phyloP scores from a whole-genome alignment of 176 grass and related monocot species.

The Cenchrus americanus region DNA sequence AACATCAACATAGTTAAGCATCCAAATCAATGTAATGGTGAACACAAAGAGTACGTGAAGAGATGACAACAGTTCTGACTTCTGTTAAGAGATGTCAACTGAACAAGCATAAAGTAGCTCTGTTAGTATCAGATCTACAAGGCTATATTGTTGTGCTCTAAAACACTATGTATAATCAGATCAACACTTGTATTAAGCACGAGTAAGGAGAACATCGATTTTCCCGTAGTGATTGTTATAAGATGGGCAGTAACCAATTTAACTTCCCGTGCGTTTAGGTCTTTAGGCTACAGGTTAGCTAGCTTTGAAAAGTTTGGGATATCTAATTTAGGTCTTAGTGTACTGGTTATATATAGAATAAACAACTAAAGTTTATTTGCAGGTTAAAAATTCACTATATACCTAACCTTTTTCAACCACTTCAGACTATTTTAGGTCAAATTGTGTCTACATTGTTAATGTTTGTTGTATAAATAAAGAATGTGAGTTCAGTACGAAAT shows the following conservation, averaged over 20 bases:
- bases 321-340: too few species aligned
- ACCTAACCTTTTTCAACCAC: background rate
- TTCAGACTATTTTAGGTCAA: background rate
- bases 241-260: too few species aligned
- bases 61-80: too few species aligned
- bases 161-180: background rate
- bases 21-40: background rate
- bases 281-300: background rate
- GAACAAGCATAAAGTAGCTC: too few species aligned
- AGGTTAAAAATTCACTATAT: background rate
- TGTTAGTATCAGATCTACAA: too few species aligned
- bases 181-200: background rate
- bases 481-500: too few species aligned
- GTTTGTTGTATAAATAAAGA: background rate
- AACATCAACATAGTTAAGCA: conserved; percentile 39
- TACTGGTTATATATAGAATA: background rate
- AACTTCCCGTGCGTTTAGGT: background rate
- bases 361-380: background rate
- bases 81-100: too few species aligned
- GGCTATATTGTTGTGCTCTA: conserved; percentile 6
- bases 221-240: too few species aligned
- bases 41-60: conserved; percentile 25
- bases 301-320: background rate
- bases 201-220: too few species aligned
- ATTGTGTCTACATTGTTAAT: background rate